Conservation (phyloP, 176 grass and related monocot genomes). For the Saccharum spontaneum region DNA sequence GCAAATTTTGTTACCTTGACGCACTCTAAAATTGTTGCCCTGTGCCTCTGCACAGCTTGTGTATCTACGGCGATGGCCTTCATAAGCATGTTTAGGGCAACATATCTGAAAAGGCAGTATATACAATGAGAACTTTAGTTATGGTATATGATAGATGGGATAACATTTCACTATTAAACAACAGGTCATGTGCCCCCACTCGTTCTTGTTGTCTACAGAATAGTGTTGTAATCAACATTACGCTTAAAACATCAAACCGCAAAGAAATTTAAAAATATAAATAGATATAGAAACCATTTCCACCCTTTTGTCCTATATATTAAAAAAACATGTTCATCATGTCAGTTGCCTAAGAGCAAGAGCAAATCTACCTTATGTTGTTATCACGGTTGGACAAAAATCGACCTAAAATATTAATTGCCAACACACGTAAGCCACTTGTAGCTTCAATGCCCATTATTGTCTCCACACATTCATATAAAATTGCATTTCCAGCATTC, state of each 20-base stretch:
- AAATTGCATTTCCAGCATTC: slow-evolving; percentile 95
- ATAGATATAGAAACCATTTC: not conserved
- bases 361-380: slow-evolving; percentile 83
- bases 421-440: slow-evolving; percentile 88
- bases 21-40: slow-evolving; percentile 90
- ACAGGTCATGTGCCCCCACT: not conserved
- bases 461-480: slow-evolving; percentile 99
- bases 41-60: slow-evolving; percentile 97
- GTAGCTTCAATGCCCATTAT: slow-evolving; percentile 99
- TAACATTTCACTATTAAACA: slow-evolving; percentile 10
- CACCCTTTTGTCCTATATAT: not conserved
- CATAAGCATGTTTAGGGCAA: slow-evolving; percentile 95
- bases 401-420: slow-evolving; percentile 97
- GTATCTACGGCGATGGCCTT: slow-evolving; percentile 86
- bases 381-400: slow-evolving; percentile 99
- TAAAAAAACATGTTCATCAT: not conserved
- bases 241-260: not conserved
- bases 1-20: slow-evolving; percentile 70
- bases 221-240: not conserved
- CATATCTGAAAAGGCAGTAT: slow-evolving; percentile 65
- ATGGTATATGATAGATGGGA: slow-evolving; percentile 4
- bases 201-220: slow-evolving; percentile 30
- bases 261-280: slow-evolving; percentile 2
- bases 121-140: slow-evolving; percentile 12
- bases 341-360: slow-evolving; percentile 7